Evolutionary conservation across 495 filamentous ascomycete species (phyloP), one percentile per base, ranked within the genome.

Genomic region (Immersiella caudata): DNA sequence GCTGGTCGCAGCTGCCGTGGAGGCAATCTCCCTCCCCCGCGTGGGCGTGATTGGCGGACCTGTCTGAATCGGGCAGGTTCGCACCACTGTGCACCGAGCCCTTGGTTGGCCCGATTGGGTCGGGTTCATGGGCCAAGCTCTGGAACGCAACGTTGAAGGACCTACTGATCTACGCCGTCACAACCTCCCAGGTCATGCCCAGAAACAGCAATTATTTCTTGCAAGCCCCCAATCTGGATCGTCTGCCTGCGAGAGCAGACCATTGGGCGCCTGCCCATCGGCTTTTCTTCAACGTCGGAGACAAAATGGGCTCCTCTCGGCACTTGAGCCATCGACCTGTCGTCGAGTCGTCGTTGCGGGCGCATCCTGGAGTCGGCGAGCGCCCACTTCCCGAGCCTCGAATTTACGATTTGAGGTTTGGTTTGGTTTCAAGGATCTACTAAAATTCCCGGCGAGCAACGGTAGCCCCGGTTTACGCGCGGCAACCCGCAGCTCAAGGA

Each of bases 11-110:
- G 56, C 60, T 70, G 71, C 69, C 65, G 71, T 72, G 57, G 67
- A 67, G 66, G 70, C 73, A 69, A 70, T 62, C 65, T 71, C 52
- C 29, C 29, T 55, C 59, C 58, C 55, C n/a, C 26, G 58, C 46
- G 20, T 66, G 56, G 62, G 40, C 40, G 40, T 46, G 56, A 52
- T 52, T 64, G 24, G 27, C 62, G 22, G 60, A 65, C 55, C 26
- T 60, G 50, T 52, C 73, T 67, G 3, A 49, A 68, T 70, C 25
- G 64, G 71, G 74, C 57, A 76, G 71, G 14, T 52, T 67, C 72
- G 68, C 71, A 66, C 22, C 27, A 24, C 62, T 62, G 25, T 21
- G 40, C 63, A 65, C 71, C 71, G 70, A 74, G 59, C 16, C 51
- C 56, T 22, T 60, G 29, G 46, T 50, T 16, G 22, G 3, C 33